phyloP scores from a whole-genome alignment of 2,329 filamentous ascomycete species.

The Mollisia scopiformis region DNA sequence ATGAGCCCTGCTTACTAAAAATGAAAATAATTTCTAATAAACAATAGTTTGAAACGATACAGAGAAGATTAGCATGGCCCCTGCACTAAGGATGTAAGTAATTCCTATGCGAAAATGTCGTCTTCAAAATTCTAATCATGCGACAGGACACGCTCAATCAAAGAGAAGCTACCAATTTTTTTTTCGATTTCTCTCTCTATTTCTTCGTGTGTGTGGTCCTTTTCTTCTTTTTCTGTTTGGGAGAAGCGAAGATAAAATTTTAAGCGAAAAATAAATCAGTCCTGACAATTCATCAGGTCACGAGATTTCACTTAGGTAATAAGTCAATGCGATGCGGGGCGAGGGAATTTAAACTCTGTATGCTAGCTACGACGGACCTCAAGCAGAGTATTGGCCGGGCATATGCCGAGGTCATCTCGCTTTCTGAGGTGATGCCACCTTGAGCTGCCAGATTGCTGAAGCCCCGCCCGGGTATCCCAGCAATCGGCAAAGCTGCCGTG shows the following conservation, averaged over 20 bases:
- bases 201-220: neutral
- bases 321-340: neutral
- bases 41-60: slow-evolving; percentile 67
- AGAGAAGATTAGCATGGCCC: slow-evolving; percentile 84
- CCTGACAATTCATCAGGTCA: neutral
- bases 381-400: neutral
- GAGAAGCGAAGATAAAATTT: neutral
- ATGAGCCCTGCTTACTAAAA: no score
- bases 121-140: neutral
- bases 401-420: neutral
- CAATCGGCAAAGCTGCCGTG: neutral
- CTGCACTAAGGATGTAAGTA: slow-evolving; percentile 82
- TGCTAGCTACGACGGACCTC: neutral
- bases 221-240: neutral
- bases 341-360: neutral
- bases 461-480: neutral
- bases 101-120: neutral
- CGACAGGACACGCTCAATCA: neutral
- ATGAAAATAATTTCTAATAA: no score
- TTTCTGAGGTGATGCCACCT: neutral
- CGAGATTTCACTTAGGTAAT: neutral
- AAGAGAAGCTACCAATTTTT: neutral
- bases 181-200: neutral
- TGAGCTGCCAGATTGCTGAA: neutral
- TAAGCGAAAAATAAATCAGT: neutral